phyloP scores from a whole-genome alignment of 345 rosid genomes.

The Erodium maritimum region DNA sequence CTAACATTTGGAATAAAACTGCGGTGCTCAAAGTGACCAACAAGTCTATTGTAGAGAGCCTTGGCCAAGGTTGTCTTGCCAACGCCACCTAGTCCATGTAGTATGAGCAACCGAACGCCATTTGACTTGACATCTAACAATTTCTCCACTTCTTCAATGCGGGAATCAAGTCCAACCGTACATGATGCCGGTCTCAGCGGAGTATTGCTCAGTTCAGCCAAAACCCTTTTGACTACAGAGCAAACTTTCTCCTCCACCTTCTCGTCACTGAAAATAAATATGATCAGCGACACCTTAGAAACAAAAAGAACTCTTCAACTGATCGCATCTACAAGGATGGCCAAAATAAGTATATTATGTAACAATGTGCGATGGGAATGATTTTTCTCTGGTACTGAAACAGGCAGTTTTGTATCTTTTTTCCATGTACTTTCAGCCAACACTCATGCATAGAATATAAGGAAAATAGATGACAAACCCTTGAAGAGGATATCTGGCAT shows the following conservation, averaged over 20 bases:
- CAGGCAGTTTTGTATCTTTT: no score
- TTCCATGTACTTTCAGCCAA: no score
- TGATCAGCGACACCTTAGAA: background rate
- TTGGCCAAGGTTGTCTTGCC: constrained; percentile 37
- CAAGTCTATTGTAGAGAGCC: constrained; percentile 25
- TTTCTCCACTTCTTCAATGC: constrained; percentile 8
- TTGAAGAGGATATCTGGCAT: background rate
- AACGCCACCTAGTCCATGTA: constrained; percentile 30
- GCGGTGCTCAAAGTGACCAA: constrained; percentile 11
- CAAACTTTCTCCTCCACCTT: constrained; percentile 11
- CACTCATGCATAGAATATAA: no score
- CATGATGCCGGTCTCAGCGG: constrained; percentile 35
- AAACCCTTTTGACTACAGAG: constrained; percentile 27
- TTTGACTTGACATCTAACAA: constrained; percentile 14
- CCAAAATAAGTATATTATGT: background rate
- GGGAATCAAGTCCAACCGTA: constrained; percentile 28
- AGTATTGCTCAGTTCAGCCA: constrained; percentile 32
- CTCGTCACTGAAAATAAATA: constrained; percentile 12
- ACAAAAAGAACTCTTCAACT: background rate
- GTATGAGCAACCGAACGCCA: constrained; percentile 16
- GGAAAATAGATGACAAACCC: background rate
- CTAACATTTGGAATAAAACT: constrained; percentile 23
- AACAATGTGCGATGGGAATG: background rate
- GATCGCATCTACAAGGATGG: background rate
- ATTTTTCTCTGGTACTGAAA: no score